Conservation (phyloP, 1,284 basidiomycete species). For the Cerrena zonata region DNA sequence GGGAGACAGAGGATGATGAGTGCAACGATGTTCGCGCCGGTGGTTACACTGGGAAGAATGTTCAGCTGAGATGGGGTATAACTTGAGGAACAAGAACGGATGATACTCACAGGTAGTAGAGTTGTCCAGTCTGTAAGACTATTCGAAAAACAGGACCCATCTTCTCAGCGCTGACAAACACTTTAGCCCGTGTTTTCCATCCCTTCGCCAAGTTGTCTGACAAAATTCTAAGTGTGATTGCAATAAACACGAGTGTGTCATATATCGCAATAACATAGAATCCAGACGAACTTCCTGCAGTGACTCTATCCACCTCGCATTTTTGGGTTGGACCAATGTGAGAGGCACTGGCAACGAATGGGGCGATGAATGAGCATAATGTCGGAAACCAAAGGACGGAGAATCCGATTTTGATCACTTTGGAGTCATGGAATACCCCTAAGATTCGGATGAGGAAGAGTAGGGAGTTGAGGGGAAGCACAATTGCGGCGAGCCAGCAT, state of each 20-base stretch:
- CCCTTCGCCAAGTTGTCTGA: slow-evolving; percentile 1
- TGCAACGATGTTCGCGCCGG: slow-evolving; percentile 3
- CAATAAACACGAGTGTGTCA: slow-evolving; percentile 1
- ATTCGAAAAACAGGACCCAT: slow-evolving; percentile 1
- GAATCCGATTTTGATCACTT: not conserved
- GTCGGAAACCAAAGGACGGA: slow-evolving; percentile 1
- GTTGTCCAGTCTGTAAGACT: slow-evolving; percentile 1
- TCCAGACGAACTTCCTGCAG: not conserved
- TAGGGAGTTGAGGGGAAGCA: slow-evolving; percentile 1
- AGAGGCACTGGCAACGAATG: not conserved
- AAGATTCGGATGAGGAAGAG: slow-evolving; percentile 4
- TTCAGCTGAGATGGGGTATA: not conserved
- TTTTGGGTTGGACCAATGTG: slow-evolving; percentile 2
- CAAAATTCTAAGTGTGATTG: not conserved
- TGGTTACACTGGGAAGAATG: not conserved
- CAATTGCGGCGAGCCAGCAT: slow-evolving; percentile 2
- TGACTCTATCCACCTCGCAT: slow-evolving; percentile 3
- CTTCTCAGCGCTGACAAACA: not conserved
- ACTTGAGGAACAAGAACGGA: too few species aligned
- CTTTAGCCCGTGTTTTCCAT: not conserved
- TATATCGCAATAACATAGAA: not conserved
- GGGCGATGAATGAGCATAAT: not conserved
- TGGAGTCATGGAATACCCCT: not conserved
- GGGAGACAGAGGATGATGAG: slow-evolving; percentile 1
- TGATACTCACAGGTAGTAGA: slow-evolving; percentile 3